Base-by-base conservation (phyloP, 1,284 basidiomycete species). In the Pholiota adiposa region DNA sequence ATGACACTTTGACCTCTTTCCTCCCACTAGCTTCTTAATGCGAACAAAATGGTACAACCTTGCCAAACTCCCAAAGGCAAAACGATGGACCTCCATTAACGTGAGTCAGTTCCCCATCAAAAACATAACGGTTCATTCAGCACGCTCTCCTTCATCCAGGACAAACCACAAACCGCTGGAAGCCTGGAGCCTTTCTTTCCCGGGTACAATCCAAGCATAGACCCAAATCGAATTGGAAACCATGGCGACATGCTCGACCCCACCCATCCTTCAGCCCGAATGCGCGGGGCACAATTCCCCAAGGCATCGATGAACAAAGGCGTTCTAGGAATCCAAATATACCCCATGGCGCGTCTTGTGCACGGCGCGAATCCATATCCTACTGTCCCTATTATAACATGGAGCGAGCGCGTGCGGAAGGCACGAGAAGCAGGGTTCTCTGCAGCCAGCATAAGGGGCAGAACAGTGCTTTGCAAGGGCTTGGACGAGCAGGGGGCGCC, bases 321-420 rank as follows among this genome's bases (percentile, higher is more conserved):
- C 16, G 55, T 65, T 2, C 61, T 76, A 9, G 62, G 60, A 0
- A 54, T 76, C 11, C 69, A 58, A 19, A 70, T 73, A 1, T 65
- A 68, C 18, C 77, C 75, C 4, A 64, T 73, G 48, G 73, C 73
- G 0, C 56, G 75, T 18, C 68, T 79, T 14, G 50, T 60, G 3
- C 25, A 43, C 8, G 59, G 54, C n/a, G 9, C 34, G 16, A 44
- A 33, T 29, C 54, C 57, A 16, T 59, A 55, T 27, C 44, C 59
- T 21, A 27, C 31, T 8, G 50, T 60, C 12, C 63, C 63, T 8
- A 61, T 74, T 12, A 62, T 75, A 8, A 67, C 64, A 0, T 76
- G 74, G 74, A 46, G 53, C 2, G 68, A 69, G 4, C 67, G 73
- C 11, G 56, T 76, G 2, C 33, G 62, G n/a, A 56, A 51, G 12